Evolutionary conservation across 2,329 filamentous ascomycete genomes (phyloP), one percentile per base, ranked within the genome.

Genomic region (Aspergillus arachidicola): DNA sequence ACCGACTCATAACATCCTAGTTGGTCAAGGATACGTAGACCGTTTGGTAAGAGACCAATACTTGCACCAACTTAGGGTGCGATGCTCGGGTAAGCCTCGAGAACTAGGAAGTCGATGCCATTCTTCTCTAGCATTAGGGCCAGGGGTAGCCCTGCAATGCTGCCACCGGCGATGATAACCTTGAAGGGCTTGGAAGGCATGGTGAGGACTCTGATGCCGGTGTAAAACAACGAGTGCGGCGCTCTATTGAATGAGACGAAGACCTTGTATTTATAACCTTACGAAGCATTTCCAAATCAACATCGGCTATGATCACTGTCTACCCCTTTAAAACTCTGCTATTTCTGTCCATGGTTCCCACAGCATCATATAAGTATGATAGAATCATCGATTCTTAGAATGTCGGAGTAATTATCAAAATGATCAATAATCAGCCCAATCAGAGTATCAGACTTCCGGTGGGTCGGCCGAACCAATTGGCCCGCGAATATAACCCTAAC

Each of bases 41-140:
- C 67, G 46, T 67, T 63, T 2, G 70, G 64, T 7, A 61, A 34
- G 3, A 73, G 23, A 5, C 58, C 67, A 21, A 73, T 66, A 38
- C 59, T 62, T 1, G 70, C 71, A 1, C 71, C 70, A 2, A 65
- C 63, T 16, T 65, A 58, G 12, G 71, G 67, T 6, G 68, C 67
- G 14, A 72, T 64, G 2, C 68, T 56, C 1, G 58, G 46, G 19
- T 67, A 64, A 9, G 62, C 59, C 56, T 73, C 71, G 7, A 72
- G 59, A 5, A 72, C 51, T 4, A 72, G 32, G 54, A 61, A 72
- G 53, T 70, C 67, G 45, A 73, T 65, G 59, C 60, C 59, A 30
- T 53, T 45, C 14, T 56, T 46, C 53, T 72, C 58, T 38, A 72
- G 61, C 50, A 60, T 60, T 21, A 64, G 58, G 10, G 71, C 68